Percentiles rank a stretch among this genome's conserved stretches.
Conservation (phyloP, 1,284 basidiomycete species). For the Termitomyces sp. region DNA sequence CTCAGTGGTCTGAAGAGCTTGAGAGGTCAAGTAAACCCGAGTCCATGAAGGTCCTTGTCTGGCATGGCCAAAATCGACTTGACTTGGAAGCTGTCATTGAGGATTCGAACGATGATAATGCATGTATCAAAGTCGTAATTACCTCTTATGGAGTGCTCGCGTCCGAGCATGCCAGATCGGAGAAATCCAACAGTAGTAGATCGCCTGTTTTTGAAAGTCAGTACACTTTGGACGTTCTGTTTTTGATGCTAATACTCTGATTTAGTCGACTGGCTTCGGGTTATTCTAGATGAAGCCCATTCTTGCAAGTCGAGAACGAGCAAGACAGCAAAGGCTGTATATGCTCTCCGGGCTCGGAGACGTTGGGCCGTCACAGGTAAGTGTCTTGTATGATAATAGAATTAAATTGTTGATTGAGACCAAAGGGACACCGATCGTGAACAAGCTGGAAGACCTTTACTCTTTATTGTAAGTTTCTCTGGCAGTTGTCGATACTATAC, state of each 20-base stretch:
- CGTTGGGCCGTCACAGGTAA: constrained; percentile 88
- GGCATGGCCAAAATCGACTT: constrained; percentile 82
- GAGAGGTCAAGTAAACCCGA: constrained; percentile 69
- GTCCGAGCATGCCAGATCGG: constrained; percentile 76
- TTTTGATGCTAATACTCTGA: background rate
- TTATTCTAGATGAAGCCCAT: constrained; percentile 90
- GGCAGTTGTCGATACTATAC: background rate
- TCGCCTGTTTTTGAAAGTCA: constrained; percentile 73
- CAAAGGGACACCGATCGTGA: constrained; percentile 90
- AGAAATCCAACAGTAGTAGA: constrained; percentile 35
- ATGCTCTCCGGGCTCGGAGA: constrained; percentile 73
- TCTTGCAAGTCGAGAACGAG: constrained; percentile 91
- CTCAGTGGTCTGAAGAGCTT: constrained; percentile 91
- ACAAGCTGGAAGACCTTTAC: constrained; percentile 89
- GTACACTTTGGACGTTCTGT: constrained; percentile 6
- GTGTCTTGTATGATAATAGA: background rate
- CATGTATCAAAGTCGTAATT: constrained; percentile 72
- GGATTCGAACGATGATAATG: constrained; percentile 39
- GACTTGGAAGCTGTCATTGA: constrained; percentile 66
- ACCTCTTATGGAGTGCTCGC: constrained; percentile 87
- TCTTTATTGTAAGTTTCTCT: constrained; percentile 61
- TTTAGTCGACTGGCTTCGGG: constrained; percentile 73
- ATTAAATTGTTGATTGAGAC: background rate
- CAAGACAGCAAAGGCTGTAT: constrained; percentile 88
- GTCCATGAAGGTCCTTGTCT: constrained; percentile 66